phyloP scores from a whole-genome alignment of 2,329 filamentous ascomycete species.

The Chrysosporium queenslandicum region DNA sequence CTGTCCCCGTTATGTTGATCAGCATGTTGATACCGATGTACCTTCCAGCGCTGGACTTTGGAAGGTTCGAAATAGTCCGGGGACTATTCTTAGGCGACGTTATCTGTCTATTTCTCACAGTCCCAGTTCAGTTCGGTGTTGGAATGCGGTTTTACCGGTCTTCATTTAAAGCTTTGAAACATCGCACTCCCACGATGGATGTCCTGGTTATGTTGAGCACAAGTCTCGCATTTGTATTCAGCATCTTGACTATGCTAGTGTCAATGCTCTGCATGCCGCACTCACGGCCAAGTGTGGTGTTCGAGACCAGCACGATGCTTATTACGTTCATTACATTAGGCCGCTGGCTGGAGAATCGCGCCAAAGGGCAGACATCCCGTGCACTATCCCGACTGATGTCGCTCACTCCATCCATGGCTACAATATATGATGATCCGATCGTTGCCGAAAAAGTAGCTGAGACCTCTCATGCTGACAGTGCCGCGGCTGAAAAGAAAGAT shows the following conservation, averaged over 20 bases:
- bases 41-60: constrained; percentile 65
- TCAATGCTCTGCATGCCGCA: constrained; percentile 68
- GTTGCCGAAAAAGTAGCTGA: constrained; percentile 86
- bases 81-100: constrained; percentile 85
- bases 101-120: constrained; percentile 69
- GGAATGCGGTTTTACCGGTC: constrained; percentile 88
- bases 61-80: constrained; percentile 52
- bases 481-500: constrained; percentile 14
- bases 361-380: constrained; percentile 92
- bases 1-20: constrained; percentile 79
- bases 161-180: constrained; percentile 85
- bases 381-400: constrained; percentile 93
- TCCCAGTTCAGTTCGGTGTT: constrained; percentile 93
- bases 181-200: constrained; percentile 92
- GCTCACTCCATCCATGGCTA: constrained; percentile 88
- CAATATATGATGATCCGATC: constrained; percentile 89
- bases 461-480: constrained; percentile 46
- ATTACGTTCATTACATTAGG: constrained; percentile 91
- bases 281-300: constrained; percentile 72
- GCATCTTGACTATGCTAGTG: constrained; percentile 73
- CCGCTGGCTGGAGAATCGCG: constrained; percentile 82
- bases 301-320: constrained; percentile 97
- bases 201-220: constrained; percentile 90
- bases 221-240: constrained; percentile 93
- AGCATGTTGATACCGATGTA: constrained; percentile 93